These are phyloP conservation scores for Macrolepiota fuliginosa DNA, from an alignment of 768 basidiomycete genomes.

Conservation along the genomic window DNA sequence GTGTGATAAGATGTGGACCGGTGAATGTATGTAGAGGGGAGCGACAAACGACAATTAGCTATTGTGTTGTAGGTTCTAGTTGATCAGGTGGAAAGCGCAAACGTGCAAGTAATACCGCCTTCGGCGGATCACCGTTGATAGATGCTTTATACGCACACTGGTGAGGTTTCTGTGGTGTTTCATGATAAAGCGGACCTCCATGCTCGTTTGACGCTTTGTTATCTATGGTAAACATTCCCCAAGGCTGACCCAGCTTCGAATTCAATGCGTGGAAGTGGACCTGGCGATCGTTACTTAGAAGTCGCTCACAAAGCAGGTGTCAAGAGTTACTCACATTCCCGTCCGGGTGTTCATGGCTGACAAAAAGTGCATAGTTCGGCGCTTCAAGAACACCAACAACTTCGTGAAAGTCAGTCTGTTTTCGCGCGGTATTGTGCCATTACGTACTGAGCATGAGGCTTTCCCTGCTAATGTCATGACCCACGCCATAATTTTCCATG, in stretches of 20 bases:
- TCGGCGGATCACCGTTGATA: slow-evolving; percentile 10
- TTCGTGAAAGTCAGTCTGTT: slow-evolving; percentile 11
- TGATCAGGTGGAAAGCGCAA: slow-evolving; percentile 14
- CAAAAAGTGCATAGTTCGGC: slow-evolving; percentile 71
- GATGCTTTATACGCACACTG: slow-evolving; percentile 15
- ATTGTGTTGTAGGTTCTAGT: slow-evolving; percentile 11
- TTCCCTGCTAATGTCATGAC: slow-evolving; percentile 52
- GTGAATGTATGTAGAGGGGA: neutral
- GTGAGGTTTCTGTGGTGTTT: neutral
- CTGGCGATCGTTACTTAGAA: slow-evolving; percentile 24
- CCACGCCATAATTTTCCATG: slow-evolving; percentile 48
- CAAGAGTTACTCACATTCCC: slow-evolving; percentile 27
- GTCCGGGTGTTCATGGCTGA: slow-evolving; percentile 63
- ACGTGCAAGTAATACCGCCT: slow-evolving; percentile 15
- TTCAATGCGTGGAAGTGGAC: slow-evolving; percentile 72
- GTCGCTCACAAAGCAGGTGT: neutral
- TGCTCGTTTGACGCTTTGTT: slow-evolving; percentile 37
- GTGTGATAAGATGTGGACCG: no score
- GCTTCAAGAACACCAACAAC: slow-evolving; percentile 72
- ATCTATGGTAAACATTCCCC: slow-evolving; percentile 73
- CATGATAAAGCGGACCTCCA: slow-evolving; percentile 6
- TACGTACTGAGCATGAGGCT: slow-evolving; percentile 52
- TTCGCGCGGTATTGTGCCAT: neutral
- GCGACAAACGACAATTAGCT: neutral
- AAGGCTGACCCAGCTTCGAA: slow-evolving; percentile 52